Conservation (phyloP, 495 filamentous ascomycete species). For the Trichoderma parareesei region DNA sequence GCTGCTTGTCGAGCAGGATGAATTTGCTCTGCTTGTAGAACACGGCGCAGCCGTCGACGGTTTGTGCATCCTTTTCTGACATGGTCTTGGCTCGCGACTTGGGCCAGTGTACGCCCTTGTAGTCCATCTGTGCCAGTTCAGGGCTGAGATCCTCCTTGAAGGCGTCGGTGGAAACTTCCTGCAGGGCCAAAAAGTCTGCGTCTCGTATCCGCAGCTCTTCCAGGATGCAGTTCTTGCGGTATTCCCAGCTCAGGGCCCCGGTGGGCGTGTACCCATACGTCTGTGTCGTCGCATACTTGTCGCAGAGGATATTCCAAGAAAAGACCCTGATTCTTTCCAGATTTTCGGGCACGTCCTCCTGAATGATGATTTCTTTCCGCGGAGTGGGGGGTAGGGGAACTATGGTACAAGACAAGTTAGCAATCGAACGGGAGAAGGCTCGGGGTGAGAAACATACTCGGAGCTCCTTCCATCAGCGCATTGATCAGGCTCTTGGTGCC, state of each 20-base stretch:
- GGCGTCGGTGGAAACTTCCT: constrained; percentile 84
- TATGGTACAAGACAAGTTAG: constrained; percentile 22
- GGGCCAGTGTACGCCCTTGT: constrained; percentile 88
- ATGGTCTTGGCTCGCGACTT: constrained; percentile 83
- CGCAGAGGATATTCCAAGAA: constrained; percentile 92
- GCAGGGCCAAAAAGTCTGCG: constrained; percentile 84
- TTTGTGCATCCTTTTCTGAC: constrained; percentile 74
- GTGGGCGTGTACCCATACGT: constrained; percentile 86
- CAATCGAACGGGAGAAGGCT: not conserved
- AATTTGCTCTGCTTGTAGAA: constrained; percentile 93
- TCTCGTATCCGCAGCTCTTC: constrained; percentile 69
- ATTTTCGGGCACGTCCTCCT: constrained; percentile 38
- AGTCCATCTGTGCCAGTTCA: constrained; percentile 71
- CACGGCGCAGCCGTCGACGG: constrained; percentile 89
- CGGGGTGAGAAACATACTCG: constrained; percentile 51
- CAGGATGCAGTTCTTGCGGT: constrained; percentile 71
- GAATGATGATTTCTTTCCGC: constrained; percentile 37
- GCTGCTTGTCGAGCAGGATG: constrained; percentile 83
- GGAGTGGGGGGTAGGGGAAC: constrained; percentile 59
- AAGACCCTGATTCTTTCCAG: constrained; percentile 62
- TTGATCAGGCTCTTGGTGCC: constrained; percentile 80
- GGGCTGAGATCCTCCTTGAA: constrained; percentile 85
- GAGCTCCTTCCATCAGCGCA: constrained; percentile 70
- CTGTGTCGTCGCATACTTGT: constrained; percentile 72
- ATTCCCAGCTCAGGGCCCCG: constrained; percentile 73